These are phyloP conservation scores for Cantharellus cinnabarinus DNA, from an alignment of 768 basidiomycete species.

Conservation along the genomic window DNA sequence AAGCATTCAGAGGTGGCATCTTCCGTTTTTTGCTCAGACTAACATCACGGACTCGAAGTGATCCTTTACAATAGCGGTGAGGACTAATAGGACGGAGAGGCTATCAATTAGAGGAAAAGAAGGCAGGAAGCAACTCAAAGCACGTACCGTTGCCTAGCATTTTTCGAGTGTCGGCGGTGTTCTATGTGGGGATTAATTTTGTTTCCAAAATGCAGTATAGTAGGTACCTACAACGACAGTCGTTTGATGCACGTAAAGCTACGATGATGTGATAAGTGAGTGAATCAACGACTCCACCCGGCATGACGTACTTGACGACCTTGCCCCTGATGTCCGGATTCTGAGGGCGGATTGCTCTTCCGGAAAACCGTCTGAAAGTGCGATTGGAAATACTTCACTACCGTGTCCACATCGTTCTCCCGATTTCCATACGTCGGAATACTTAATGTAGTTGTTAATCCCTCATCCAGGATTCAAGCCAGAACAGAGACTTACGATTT, in stretches of 20 bases:
- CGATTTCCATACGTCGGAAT: slow-evolving; percentile 8
- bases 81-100: too few species aligned
- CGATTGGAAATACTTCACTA: slow-evolving; percentile 6
- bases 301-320: background rate
- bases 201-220: background rate
- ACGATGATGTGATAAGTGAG: background rate
- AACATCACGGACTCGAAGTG: too few species aligned
- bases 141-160: background rate
- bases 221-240: background rate
- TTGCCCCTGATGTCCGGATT: background rate
- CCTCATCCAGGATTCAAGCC: background rate
- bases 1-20: too few species aligned
- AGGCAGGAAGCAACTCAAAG: background rate
- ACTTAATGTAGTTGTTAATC: background rate
- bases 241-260: background rate
- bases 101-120: too few species aligned
- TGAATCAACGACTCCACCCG: background rate
- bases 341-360: slow-evolving; percentile 2
- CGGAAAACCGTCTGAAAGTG: slow-evolving; percentile 8
- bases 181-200: background rate
- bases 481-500: slow-evolving; percentile 5
- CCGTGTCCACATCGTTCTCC: slow-evolving; percentile 8
- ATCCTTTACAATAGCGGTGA: too few species aligned
- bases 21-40: too few species aligned
- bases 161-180: background rate